Conservation (phyloP, 2,329 filamentous ascomycete species). For the Colletotrichum eremochloae region DNA sequence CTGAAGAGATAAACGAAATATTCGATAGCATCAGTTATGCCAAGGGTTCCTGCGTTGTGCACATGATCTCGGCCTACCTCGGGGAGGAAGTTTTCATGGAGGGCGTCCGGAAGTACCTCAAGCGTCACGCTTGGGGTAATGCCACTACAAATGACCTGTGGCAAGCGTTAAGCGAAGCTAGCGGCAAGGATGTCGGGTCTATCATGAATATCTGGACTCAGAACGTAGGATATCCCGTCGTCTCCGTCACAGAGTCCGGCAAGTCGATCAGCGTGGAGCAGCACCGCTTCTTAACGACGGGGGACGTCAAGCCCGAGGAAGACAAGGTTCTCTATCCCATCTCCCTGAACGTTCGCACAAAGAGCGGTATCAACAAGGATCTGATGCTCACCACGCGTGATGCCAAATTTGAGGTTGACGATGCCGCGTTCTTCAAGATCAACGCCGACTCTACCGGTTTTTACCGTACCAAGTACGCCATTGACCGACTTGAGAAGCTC, state of each 20-base stretch:
- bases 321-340: slow-evolving; percentile 90
- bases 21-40: slow-evolving; percentile 98
- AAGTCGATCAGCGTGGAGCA: slow-evolving; percentile 89
- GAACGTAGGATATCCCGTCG: slow-evolving; percentile 92
- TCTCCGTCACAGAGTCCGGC: slow-evolving; percentile 80
- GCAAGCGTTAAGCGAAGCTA: slow-evolving; percentile 87
- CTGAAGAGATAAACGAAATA: slow-evolving; percentile 97
- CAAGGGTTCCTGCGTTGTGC: slow-evolving; percentile 94
- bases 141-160: slow-evolving; percentile 92
- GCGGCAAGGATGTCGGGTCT: slow-evolving; percentile 89
- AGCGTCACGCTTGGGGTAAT: slow-evolving; percentile 97
- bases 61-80: slow-evolving; percentile 97
- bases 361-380: slow-evolving; percentile 84
- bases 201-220: slow-evolving; percentile 98
- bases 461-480: slow-evolving; percentile 90
- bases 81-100: slow-evolving; percentile 95
- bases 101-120: slow-evolving; percentile 89
- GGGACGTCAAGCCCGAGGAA: slow-evolving; percentile 93
- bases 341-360: slow-evolving; percentile 86
- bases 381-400: slow-evolving; percentile 75
- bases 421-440: slow-evolving; percentile 93
- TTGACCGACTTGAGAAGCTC: slow-evolving; percentile 87
- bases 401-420: slow-evolving; percentile 80
- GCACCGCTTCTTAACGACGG: slow-evolving; percentile 93
- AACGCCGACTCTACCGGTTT: slow-evolving; percentile 95